Base-by-base conservation (phyloP, 1,284 basidiomycete species). In the Porodaedalea pini region DNA sequence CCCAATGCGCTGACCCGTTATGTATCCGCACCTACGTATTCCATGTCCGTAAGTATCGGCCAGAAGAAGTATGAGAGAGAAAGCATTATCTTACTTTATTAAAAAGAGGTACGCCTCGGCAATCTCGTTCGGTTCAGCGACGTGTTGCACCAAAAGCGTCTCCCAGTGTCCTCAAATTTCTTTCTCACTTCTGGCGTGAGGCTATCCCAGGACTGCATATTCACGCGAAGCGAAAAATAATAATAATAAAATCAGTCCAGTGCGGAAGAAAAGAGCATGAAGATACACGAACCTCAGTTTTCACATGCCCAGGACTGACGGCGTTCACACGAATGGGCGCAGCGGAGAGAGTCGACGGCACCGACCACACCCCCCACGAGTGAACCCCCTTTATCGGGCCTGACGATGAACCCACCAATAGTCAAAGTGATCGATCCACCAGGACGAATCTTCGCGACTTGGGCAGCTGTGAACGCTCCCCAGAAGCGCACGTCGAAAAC, bases 81-180 rank as follows among this genome's bases (percentile, higher is more conserved):
- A n/a, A n/a, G n/a, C n/a, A n/a, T n/a, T n/a, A n/a, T n/a, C 54
- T 60, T 44, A 64, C 62, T 65, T 65, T 63, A 65, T 65, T 6
- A 63, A 49, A 50, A 64, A 65, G 4, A 65, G 29, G 44, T 65
- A 65, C 15, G 64, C 57, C 41, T 65, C 64, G 1, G 64, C 64
- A 40, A 64, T 58, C 54, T 65, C 64, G 8, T 62, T 54, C 19
- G 64, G 59, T 1, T 54, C 50, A 10, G 57, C 61, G 19, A 62
- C 54, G 43, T 60, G 61, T 43, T 60, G 49, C 7, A 65, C 61
- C 8, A 63, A 54, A 2, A 62, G 49, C 7, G 40, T 51, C 13
- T 59, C 55, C 13, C 59, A 1, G 53, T 40, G 5, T 47, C 21
- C 15, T 48, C 57, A 19, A 57, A 61, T 2, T 63, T 27, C 23